A percentile compares a stretch with the other conserved stretches of the same genome.
Conservation (phyloP, 2,329 filamentous ascomycete genomes). For the Dothistroma pini region DNA sequence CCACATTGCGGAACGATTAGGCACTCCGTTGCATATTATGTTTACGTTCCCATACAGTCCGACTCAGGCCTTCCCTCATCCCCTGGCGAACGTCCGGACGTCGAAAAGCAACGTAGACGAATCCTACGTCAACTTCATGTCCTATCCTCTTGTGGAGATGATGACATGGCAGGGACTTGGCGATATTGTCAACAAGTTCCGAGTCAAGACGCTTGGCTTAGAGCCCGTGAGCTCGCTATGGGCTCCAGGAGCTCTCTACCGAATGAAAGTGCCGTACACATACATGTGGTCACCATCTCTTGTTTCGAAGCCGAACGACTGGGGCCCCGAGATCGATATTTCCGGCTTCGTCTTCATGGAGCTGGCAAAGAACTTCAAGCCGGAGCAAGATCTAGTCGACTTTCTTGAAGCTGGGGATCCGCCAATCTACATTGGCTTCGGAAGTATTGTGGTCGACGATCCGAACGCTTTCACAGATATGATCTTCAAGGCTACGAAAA, state of each 20-base stretch:
- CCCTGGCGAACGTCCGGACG: slow-evolving; percentile 67
- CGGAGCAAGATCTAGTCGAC: slow-evolving; percentile 31
- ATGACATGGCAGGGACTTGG: slow-evolving; percentile 65
- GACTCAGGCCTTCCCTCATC: slow-evolving; percentile 72
- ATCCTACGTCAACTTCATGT: slow-evolving; percentile 75
- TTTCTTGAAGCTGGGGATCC: slow-evolving; percentile 57
- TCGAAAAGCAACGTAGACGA: slow-evolving; percentile 63
- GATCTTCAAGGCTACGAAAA: slow-evolving; percentile 65
- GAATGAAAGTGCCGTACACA: slow-evolving; percentile 70
- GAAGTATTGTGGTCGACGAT: slow-evolving; percentile 71
- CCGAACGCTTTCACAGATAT: slow-evolving; percentile 64
- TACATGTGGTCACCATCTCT: slow-evolving; percentile 52
- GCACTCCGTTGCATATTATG: slow-evolving; percentile 64
- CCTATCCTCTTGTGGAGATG: slow-evolving; percentile 74
- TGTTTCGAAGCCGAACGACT: slow-evolving; percentile 44
- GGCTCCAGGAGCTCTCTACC: slow-evolving; percentile 70
- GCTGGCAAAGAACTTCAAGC: slow-evolving; percentile 35
- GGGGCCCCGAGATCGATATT: slow-evolving; percentile 36
- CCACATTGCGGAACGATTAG: slow-evolving; percentile 74
- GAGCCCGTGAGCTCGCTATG: slow-evolving; percentile 73
- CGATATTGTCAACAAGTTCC: slow-evolving; percentile 72
- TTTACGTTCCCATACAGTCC: slow-evolving; percentile 68
- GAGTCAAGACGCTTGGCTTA: slow-evolving; percentile 63
- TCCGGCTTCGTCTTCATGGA: slow-evolving; percentile 37
- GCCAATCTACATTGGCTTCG: slow-evolving; percentile 73